These are phyloP conservation scores for Saccharomyces hybrid DNA, from an alignment of 1,139 yeast species.

Conservation along the genomic window DNA sequence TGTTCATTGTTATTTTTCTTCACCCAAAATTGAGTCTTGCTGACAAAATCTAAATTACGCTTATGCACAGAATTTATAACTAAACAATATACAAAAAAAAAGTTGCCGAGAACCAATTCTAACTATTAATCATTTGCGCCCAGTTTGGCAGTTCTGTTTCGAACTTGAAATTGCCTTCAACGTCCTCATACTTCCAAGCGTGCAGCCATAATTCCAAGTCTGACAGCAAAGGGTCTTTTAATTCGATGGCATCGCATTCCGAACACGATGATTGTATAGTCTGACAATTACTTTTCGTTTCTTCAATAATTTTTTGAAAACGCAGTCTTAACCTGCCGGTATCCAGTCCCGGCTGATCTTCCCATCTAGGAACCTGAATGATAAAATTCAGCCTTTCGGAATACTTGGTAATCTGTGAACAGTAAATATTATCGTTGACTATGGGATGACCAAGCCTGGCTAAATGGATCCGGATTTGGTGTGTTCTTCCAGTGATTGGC, in stretches of 20 bases:
- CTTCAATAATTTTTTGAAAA: constrained; percentile 23
- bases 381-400: constrained; percentile 23
- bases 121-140: constrained; percentile 34
- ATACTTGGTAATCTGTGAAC: constrained; percentile 25
- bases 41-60: too few species aligned
- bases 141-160: constrained; percentile 72
- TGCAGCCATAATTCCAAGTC: constrained; percentile 49
- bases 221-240: constrained; percentile 35
- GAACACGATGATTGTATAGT: constrained; percentile 31
- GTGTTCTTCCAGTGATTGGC: constrained; percentile 34
- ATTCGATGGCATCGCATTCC: constrained; percentile 41
- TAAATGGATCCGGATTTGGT: constrained; percentile 70
- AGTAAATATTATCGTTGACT: constrained; percentile 59
- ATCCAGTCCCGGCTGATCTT: constrained; percentile 43
- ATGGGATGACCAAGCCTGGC: constrained; percentile 62
- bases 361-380: constrained; percentile 65
- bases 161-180: constrained; percentile 46
- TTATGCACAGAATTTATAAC: not conserved
- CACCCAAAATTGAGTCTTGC: not conserved
- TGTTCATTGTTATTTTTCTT: not conserved
- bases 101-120: not conserved
- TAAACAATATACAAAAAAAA: not conserved
- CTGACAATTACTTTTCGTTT: constrained; percentile 32
- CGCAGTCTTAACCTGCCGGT: constrained; percentile 31
- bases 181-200: constrained; percentile 42